Evolutionary conservation across 2,329 filamentous ascomycete species (phyloP), one percentile per base, ranked within the genome.

Genomic region (Claviceps sp.): DNA sequence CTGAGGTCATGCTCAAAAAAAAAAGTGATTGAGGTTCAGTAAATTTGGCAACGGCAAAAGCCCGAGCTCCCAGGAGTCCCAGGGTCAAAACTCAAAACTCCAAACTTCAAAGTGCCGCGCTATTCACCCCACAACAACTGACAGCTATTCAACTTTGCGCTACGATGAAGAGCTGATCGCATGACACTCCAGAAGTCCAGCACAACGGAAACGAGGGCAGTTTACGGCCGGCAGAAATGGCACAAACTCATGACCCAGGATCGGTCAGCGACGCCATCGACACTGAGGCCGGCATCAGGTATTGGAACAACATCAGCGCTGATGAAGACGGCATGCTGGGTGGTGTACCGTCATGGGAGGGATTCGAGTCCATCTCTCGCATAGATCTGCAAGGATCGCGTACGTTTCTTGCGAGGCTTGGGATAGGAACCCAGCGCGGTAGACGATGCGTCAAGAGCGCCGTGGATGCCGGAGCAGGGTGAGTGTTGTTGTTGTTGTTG

Each of bases 271-370:
- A 49, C 38, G 47, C 47, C 47, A 38, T 50, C 34, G 20, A 38
- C 29, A 39, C n/a, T 1, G 2, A 26, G 7, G 20, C 40, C 4
- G 42, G 17, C 17, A 45, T 50, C 36, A 4, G 7, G 6, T 79
- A 78, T 62, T 79, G 75, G 76, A 61, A 74, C 50, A 59, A 61
- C 22, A 59, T 72, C 50, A 64, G 66, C 2, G 69, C 72, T 43
- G 68, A 73, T 49, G 66, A 71, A 46, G 77, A 85, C 59, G 87
- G 88, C 61, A 90, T 93, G 83, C 82, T 95, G 1, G 89, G 88
- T 55, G 86, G 90, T 66, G 71, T 72, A 53, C 64, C 71, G 0
- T 47, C 54, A n/a, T 5, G 52, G 11, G 46, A 37, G 11, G 60
- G 58, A 13, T 62, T 63, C 52, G 29, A 48, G 7, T 58, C 60